Base-by-base conservation (phyloP, 805 yeast genomes). In the Cyberlindnera veronae region DNA sequence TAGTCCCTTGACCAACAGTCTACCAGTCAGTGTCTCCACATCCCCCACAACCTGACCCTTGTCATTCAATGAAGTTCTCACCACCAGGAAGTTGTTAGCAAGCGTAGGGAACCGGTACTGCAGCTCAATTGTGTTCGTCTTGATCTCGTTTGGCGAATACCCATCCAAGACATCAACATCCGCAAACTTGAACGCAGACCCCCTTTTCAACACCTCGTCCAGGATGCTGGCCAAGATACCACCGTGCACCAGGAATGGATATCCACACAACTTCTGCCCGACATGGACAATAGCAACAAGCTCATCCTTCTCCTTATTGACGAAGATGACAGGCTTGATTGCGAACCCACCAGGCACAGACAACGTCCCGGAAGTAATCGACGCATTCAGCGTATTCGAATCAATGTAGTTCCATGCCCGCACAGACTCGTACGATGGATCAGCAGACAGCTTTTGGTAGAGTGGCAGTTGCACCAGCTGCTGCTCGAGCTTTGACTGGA, bases 211-310 rank as follows among this genome's bases (percentile, higher is more conserved):
- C 6, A 84, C 72, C 50, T 89, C 95, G 54, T 87, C 93, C 39
- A 88, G 64, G 1, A 89, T 65, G 0, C 95, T 81, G 8, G 90
- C 95, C 22, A 89, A 58, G 21, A 90, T 76, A 0, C 97, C 97
- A 4, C 97, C 97, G 57, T 89, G 97, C 3, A 87, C 74, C 15
- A 90, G 63, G 51, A 86, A 81, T 3, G 96, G 97, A 57, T 83
- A 89, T 1, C 97, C 97, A 31, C 91, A 80, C 16, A 89, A 61
- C 45, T 74, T 74, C 55, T 81, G 77, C 0, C 97, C 96, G 38
- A 84, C 70, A 57, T 87, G 95, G 19, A 86, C 68, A 6, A 88
- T 71, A 0, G 87, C 74, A 2, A 84, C 70, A 0, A 82, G 72
- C 49, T 84, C 84, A 38, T 72, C 69, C 1, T 76, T 72, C 12